Conservation (phyloP, 192 early-diverging fungal species). For the Rhizophagus clarus region DNA sequence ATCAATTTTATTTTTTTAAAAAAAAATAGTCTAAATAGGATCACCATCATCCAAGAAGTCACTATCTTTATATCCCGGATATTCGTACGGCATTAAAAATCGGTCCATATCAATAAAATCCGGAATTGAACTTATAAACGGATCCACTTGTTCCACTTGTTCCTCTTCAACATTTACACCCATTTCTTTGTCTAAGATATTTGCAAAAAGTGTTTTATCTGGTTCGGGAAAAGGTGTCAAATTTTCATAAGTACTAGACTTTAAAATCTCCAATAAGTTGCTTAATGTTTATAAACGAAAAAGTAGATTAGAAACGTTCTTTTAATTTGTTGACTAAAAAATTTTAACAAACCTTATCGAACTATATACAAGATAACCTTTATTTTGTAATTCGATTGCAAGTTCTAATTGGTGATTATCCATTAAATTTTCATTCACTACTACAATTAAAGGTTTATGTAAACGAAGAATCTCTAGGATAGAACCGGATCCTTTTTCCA, state of each 20-base stretch:
- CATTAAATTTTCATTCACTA: constrained; percentile 78
- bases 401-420: constrained; percentile 90
- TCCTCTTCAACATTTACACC: background rate
- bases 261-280: constrained; percentile 32
- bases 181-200: constrained; percentile 39
- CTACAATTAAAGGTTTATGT: constrained; percentile 67
- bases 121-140: no score
- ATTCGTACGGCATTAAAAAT: no score
- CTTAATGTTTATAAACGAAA: constrained; percentile 4
- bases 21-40: background rate
- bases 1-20: background rate
- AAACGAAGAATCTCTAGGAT: constrained; percentile 78
- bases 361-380: constrained; percentile 56
- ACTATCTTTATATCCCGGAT: no score
- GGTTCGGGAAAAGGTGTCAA: constrained; percentile 39
- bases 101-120: no score
- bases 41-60: no score
- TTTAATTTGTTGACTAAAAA: background rate
- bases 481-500: constrained; percentile 76
- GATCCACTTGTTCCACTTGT: no score
- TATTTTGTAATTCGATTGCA: constrained; percentile 63
- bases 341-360: constrained; percentile 37
- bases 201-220: constrained; percentile 37
- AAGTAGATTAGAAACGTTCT: background rate
- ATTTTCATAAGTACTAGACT: constrained; percentile 27